These are phyloP conservation scores for Xenoacremonium recifei DNA, from an alignment of 2,329 filamentous ascomycete species.

Conservation along the genomic window DNA sequence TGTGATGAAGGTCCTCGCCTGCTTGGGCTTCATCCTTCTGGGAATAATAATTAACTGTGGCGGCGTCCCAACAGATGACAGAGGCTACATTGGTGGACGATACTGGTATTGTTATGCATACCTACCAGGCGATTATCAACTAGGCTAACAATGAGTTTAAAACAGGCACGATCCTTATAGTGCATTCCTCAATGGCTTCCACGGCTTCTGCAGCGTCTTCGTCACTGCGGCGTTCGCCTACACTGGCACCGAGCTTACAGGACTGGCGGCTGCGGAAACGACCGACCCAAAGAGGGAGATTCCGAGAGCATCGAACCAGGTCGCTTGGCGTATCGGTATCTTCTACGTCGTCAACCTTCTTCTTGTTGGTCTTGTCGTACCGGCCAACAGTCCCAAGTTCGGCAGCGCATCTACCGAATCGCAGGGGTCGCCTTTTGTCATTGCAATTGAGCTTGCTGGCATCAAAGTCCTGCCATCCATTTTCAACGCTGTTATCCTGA, in stretches of 20 bases:
- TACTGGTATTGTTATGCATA: no score
- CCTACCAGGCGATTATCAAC: no score
- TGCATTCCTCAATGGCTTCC: conserved; percentile 78
- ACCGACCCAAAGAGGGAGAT: conserved; percentile 76
- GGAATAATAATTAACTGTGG: conserved; percentile 84
- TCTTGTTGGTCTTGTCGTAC: conserved; percentile 79
- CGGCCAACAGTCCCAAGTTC: conserved; percentile 65
- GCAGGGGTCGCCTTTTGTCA: conserved; percentile 86
- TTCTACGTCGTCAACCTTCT: conserved; percentile 87
- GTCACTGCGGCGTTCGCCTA: conserved; percentile 77
- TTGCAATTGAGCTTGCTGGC: conserved; percentile 84
- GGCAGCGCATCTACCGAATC: conserved; percentile 58
- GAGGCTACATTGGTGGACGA: conserved; percentile 74
- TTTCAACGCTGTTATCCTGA: conserved; percentile 91
- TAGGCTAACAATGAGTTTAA: no score
- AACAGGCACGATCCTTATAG: conserved; percentile 75
- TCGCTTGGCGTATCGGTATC: conserved; percentile 90
- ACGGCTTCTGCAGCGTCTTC: conserved; percentile 74
- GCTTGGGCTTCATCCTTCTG: conserved; percentile 60
- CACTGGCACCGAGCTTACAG: conserved; percentile 73
- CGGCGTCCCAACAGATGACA: conserved; percentile 63
- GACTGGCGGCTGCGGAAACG: conserved; percentile 76
- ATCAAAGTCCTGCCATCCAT: conserved; percentile 80
- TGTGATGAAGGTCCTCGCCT: conserved; percentile 80
- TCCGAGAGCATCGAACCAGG: conserved; percentile 85